Evolutionary conservation across 2,329 filamentous ascomycete species (phyloP), one percentile per base, ranked within the genome.

Genomic region (Diaporthe citri): DNA sequence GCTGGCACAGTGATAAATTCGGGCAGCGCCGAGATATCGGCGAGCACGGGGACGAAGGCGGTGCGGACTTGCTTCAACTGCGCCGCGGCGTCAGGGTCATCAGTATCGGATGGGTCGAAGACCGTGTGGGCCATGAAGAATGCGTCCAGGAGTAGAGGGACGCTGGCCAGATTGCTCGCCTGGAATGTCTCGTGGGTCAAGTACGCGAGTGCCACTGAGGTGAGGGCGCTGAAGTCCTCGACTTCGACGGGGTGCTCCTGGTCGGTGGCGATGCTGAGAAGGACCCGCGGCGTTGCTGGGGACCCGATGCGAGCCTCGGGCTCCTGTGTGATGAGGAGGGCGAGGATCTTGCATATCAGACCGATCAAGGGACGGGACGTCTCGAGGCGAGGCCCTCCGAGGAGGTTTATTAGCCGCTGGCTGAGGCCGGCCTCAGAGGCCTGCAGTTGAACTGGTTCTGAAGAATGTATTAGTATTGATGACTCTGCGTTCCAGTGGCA

Each of bases 401-500:
- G 82, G 22, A 91, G 83, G 15, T 83, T 80, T 51, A 90, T 82
- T 48, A 93, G 84, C 8, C 85, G 83, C 22, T 81, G 82, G 76
- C 86, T 90, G 31, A 93, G 82, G 5, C 83, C 82, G 4, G 87
- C 87, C 75, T 89, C 82, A 13, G 87, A 90, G 17, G 90, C 90
- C 12, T 89, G 86, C 20, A 83, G 81, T 77, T 93, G 91, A 22
- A 90, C 90, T 5, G 89, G 88, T 77, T 89, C 90, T 92, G 72
- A 25, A 76, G 34, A 28, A 15, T n/a, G 64, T 20, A 73, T 82
- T 57, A 82, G 79, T 64, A 28, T 39, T 36, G 7, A 2, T 43
- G 28, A 69, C 15, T 43, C 36, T 31, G 9, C 25, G 34, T 28
- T 8, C 41, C 10, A 31, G 15, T 7, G 25, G 15, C 1, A 8